Conservation (phyloP, 306 rosid genomes). For the Cicer bijugum region DNA sequence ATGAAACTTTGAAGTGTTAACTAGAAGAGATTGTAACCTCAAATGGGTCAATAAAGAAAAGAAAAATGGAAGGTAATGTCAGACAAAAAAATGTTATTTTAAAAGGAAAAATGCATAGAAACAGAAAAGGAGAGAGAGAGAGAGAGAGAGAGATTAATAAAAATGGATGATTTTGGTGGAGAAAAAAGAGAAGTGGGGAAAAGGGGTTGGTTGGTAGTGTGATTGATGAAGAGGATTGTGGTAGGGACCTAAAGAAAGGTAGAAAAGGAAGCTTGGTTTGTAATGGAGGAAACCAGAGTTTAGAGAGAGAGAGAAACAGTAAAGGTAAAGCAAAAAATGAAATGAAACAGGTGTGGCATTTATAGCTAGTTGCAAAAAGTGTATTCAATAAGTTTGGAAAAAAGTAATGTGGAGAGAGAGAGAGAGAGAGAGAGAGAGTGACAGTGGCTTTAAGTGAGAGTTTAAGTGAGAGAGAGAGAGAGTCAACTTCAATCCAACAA, state of each 20-base stretch:
- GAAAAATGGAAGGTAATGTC: conserved; percentile 49
- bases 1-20: conserved; percentile 43
- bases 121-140: conserved; percentile 37
- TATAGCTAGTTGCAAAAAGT: conserved; percentile 55
- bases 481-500: conserved; percentile 54
- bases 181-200: conserved; percentile 57
- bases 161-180: conserved; percentile 45
- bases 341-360: conserved; percentile 51
- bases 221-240: conserved; percentile 51
- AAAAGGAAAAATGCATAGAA: conserved; percentile 39
- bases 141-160: conserved; percentile 32
- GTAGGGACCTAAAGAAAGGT: conserved; percentile 67
- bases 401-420: conserved; percentile 40
- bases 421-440: conserved; percentile 12
- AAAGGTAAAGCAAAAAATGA: conserved; percentile 62
- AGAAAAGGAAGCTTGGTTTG: conserved; percentile 86
- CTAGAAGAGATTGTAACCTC: conserved; percentile 50
- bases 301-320: conserved; percentile 57
- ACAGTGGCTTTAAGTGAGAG: not conserved
- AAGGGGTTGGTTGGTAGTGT: conserved; percentile 73
- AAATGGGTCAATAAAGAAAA: conserved; percentile 60
- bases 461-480: conserved; percentile 23
- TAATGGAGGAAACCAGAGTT: conserved; percentile 69
- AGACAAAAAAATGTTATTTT: conserved; percentile 62
- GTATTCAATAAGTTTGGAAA: conserved; percentile 48